Conservation (phyloP, 2,329 filamentous ascomycete species). For the Colletotrichum neosansevieriae region DNA sequence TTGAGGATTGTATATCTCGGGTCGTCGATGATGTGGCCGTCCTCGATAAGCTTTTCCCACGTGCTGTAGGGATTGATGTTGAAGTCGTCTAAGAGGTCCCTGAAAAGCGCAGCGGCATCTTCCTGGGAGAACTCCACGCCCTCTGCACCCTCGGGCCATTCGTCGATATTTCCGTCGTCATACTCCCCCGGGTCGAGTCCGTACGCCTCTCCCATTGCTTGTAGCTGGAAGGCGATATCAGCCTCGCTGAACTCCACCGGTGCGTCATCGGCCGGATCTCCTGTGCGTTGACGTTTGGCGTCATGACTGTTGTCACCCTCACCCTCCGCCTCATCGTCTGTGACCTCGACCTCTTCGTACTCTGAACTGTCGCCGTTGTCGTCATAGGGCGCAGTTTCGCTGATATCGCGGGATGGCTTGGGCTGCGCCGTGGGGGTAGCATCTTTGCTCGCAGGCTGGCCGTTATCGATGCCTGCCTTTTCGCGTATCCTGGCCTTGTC, state of each 20-base stretch:
- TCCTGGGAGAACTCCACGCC: slow-evolving; percentile 78
- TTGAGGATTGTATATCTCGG: slow-evolving; percentile 85
- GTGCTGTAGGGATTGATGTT: slow-evolving; percentile 87
- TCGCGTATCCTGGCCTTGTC: slow-evolving; percentile 78
- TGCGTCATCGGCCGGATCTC: slow-evolving; percentile 62
- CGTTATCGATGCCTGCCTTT: slow-evolving; percentile 55
- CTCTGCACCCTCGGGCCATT: slow-evolving; percentile 78
- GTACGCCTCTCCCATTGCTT: slow-evolving; percentile 89
- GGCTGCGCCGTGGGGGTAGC: slow-evolving; percentile 22
- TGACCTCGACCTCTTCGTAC: slow-evolving; percentile 81
- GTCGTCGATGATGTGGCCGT: slow-evolving; percentile 85
- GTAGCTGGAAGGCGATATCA: slow-evolving; percentile 92
- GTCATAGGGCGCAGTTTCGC: neutral
- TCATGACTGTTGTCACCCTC: slow-evolving; percentile 53
- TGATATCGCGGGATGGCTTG: slow-evolving; percentile 12
- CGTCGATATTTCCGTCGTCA: slow-evolving; percentile 70
- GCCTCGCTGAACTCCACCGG: slow-evolving; percentile 90
- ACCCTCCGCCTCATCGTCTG: slow-evolving; percentile 59
- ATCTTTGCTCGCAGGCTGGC: slow-evolving; percentile 41
- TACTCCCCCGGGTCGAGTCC: slow-evolving; percentile 83
- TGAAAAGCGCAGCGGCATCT: slow-evolving; percentile 83
- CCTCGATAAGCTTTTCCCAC: slow-evolving; percentile 91
- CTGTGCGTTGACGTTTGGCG: slow-evolving; percentile 74
- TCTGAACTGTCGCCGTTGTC: slow-evolving; percentile 70
- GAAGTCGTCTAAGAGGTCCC: slow-evolving; percentile 86